Evolutionary conservation across 2,329 filamentous ascomycete species (phyloP), one percentile per base, ranked within the genome.

Genomic region (Monosporascus sp.): DNA sequence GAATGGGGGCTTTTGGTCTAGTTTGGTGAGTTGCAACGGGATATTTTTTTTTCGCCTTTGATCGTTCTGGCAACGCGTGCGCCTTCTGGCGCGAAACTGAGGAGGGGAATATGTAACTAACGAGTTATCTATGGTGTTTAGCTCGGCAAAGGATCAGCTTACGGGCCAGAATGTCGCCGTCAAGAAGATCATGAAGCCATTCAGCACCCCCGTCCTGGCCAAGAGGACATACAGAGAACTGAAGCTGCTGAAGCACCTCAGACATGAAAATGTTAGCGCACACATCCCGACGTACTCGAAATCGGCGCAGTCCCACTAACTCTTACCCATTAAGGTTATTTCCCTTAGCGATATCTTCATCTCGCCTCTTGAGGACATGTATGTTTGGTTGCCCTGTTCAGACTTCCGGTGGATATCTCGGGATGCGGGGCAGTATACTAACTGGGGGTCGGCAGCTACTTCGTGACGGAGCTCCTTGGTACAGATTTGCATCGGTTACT

Each of bases 121-220:
- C 50, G 22, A 39, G 20, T 38, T 20, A 18, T 50, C 43, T 45
- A 51, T 22, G 39, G 58, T 63, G 70, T 50, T 27, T 60, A 97
- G 93, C 76, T 97, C 94, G 60, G 94, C 94, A 54, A 93, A 91
- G 76, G 94, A 99, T 73, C 92, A 97, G 78, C 90, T 99, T 74
- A 97, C 94, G 56, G 89, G 84, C 71, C 92, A 97, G 74, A 91
- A 92, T 74, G 94, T 99, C 57, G 94, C 94, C 55, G 92, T 99
- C 71, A 99, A 99, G 83, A 99, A 99, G 84, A 99, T 99, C 70
- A 97, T 99, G 93, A 99, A 97, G 80, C 94, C 94, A 9, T 99
- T 99, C 76, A 97, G 92, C 80, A 99, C 94, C n/a, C 92, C 94
- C 1, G 94, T 99, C 54, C 81, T 99, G 48, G 94, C 94, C 54